Evolutionary conservation across 495 filamentous ascomycete species (phyloP), one percentile per base, ranked within the genome.

Genomic region (Penicillium paradoxum): DNA sequence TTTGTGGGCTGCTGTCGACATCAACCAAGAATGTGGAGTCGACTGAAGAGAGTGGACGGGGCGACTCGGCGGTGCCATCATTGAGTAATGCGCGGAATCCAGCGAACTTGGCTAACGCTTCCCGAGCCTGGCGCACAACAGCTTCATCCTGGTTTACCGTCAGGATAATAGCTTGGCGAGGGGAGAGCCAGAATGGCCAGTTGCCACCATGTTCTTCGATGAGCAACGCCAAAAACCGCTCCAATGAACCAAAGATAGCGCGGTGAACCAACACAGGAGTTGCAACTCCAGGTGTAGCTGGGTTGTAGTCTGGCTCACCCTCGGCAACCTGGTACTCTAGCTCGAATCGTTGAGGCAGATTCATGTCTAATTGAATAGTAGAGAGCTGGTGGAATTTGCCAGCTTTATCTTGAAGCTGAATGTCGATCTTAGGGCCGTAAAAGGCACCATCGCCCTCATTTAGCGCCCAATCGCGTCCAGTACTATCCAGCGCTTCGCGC

Each of bases 361-460:
- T 92, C 70, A 97, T 95, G 62, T 97, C 91, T 27, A 97, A 79
- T 71, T 97, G 91, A 47, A 96, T 86, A 4, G 91, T 96, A 13
- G 90, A 91, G 14, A 91, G 87, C 56, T 97, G 91, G 62, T 96
- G 91, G 53, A 89, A 87, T 64, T 95, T 96, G 4, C 90, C 89
- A 56, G 91, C 82, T 15, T 84, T 82, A 56, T 95, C 91, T 55
- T 79, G 83, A 10, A 96, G 70, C 40, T 95, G 85, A 38, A 95
- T 86, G 60, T 97, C 91, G 56, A 97, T 96, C 71, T 97, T 97
- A 9, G 91, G 91, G 0, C 91, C 91, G 66, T 96, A 97, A 62
- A 97, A 97, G 6, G 91, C 91, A 24, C 91, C 91, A 53, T 95
- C 91, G 6, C 89, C 90, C 55, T 83, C 78, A 55, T 88, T 91